Conservation (phyloP, 805 yeast species). For the Candida easanensis region DNA sequence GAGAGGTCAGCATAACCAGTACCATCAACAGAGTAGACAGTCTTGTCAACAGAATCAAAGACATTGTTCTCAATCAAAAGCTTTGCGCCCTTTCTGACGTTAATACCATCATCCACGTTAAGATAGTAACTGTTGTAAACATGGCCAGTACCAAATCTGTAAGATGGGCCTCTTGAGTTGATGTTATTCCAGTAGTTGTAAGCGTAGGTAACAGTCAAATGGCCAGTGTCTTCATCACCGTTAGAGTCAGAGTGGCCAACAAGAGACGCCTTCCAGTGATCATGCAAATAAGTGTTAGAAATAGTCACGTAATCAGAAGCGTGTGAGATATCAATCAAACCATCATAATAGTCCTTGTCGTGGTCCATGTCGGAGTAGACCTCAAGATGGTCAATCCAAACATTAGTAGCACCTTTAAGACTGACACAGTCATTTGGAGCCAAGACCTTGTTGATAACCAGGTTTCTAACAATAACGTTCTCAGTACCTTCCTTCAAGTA, state of each 20-base stretch:
- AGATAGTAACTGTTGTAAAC: conserved; percentile 6
- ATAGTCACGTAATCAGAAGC: conserved; percentile 7
- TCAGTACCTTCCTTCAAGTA: neutral
- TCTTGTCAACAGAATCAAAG: conserved; percentile 2
- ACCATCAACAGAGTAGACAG: conserved; percentile 9
- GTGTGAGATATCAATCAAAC: conserved; percentile 6
- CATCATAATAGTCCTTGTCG: conserved; percentile 9
- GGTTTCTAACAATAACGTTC: conserved; percentile 7
- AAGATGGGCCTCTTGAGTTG: conserved; percentile 10
- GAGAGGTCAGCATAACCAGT: conserved; percentile 2
- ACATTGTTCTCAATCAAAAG: conserved; percentile 6
- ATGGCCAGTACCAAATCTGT: conserved; percentile 9
- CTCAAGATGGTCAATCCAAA: conserved; percentile 8
- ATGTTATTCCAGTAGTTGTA: conserved; percentile 6
- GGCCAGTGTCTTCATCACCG: conserved; percentile 5
- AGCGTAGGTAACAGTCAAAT: conserved; percentile 6
- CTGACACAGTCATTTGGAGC: conserved; percentile 7
- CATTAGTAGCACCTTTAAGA: conserved; percentile 3
- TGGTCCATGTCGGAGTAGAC: conserved; percentile 5
- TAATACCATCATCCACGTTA: conserved; percentile 5
- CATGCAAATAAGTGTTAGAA: conserved; percentile 7
- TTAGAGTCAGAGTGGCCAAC: conserved; percentile 9
- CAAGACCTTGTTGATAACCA: conserved; percentile 4
- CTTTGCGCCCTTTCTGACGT: conserved; percentile 6
- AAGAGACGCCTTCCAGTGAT: conserved; percentile 7